Base-by-base conservation (phyloP, 805 yeast species). In the Wickerhamomyces chambardii region DNA sequence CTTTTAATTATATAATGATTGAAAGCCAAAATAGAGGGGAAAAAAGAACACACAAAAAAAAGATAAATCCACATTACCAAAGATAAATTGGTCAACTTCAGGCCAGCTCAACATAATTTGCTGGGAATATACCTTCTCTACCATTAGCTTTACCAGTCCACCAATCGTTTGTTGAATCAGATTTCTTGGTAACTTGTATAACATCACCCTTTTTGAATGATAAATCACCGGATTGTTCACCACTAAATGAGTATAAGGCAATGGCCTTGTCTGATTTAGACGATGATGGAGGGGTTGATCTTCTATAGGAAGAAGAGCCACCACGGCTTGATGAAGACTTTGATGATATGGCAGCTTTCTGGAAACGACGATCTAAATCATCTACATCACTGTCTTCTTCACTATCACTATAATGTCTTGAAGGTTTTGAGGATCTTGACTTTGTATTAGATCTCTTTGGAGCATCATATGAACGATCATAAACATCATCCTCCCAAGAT, bases 91-190 rank as follows among this genome's bases (percentile, higher is more conserved):
- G n/a, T n/a, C n/a, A 4, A 24, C 6, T 17, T 47, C 39, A 63
- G 11, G 64, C 68, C 48, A 89, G 59, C 54, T 89, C 95, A 30
- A 90, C 97, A 53, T 90, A 90, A 56, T 90, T 90, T 3, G 98
- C 98, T 9, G 98, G 98, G 71, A 90, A 90, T 17, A 89, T 89
- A 30, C 98, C 98, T 48, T 84, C 85, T 41, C 61, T 62, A 11
- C 94, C 90, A 46, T 83, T 84, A 36, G 77, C 64, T 54, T 83
- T 77, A 19, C 98, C 98, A 0, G 96, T 86, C 98, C 98, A 92
- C 98, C 98, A 92, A 56, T 92, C 97, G 56, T 92, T 95, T 33
- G 78, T 75, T 12, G 95, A 81, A 8, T 83, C 89, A 9, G 92
- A 78, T 58, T 84, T 85, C 58, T 87, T 85, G 37, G 84, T 63